Percentiles rank a stretch among this genome's conserved stretches.
These are phyloP conservation scores for Petunia secreta DNA, from an alignment of 257 asterid species.

Conservation along the genomic window DNA sequence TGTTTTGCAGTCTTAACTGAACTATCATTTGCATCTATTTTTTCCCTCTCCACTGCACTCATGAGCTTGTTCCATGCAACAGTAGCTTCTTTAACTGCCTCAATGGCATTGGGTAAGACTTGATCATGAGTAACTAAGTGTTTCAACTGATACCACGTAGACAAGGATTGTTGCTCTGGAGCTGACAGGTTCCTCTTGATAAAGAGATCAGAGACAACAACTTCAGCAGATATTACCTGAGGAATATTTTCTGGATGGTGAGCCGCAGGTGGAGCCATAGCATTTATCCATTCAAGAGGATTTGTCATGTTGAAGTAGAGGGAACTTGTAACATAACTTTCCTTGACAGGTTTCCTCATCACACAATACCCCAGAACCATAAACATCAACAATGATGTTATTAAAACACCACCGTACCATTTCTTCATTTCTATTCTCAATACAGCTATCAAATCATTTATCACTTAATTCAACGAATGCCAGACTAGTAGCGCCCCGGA, in stretches of 20 bases:
- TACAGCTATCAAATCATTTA: slow-evolving; percentile 36
- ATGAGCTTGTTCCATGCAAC: slow-evolving; percentile 84
- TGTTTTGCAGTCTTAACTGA: slow-evolving; percentile 68
- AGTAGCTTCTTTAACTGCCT: slow-evolving; percentile 83
- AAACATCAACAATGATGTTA: slow-evolving; percentile 67
- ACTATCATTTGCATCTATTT: slow-evolving; percentile 61
- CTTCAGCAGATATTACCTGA: slow-evolving; percentile 61
- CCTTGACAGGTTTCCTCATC: slow-evolving; percentile 63
- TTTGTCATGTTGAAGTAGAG: slow-evolving; percentile 57
- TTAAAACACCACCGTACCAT: slow-evolving; percentile 71
- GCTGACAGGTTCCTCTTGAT: slow-evolving; percentile 56
- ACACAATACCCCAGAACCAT: slow-evolving; percentile 63
- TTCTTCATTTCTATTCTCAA: slow-evolving; percentile 77
- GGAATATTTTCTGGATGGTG: slow-evolving; percentile 54
- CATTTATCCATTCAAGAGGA: slow-evolving; percentile 86
- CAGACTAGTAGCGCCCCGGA: slow-evolving; percentile 32
- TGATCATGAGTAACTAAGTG: slow-evolving; percentile 59
- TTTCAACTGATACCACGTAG: slow-evolving; percentile 73
- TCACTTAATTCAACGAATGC: slow-evolving; percentile 31
- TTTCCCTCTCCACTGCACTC: slow-evolving; percentile 70
- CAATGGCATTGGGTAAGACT: slow-evolving; percentile 80
- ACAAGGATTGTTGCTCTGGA: slow-evolving; percentile 62
- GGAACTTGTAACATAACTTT: slow-evolving; percentile 53
- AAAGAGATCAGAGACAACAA: slow-evolving; percentile 52
- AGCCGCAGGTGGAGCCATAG: slow-evolving; percentile 56